These are phyloP conservation scores for Penicillium janthinellum DNA, from an alignment of 2,329 filamentous ascomycete species.

Conservation along the genomic window DNA sequence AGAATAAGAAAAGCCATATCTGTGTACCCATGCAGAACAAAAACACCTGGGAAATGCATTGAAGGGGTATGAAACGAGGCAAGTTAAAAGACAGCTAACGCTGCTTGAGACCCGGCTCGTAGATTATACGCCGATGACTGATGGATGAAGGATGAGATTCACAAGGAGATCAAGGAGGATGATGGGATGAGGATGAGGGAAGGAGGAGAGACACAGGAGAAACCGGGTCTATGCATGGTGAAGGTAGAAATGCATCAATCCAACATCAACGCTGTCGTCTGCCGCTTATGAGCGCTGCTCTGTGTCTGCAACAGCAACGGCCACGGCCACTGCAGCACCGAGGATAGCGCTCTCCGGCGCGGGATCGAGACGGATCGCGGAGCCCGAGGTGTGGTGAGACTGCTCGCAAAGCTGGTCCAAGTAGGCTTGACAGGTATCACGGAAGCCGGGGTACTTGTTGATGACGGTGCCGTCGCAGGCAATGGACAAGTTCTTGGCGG, in stretches of 20 bases:
- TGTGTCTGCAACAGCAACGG: constrained; percentile 42
- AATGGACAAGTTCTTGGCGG: constrained; percentile 44
- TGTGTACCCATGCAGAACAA: constrained; percentile 12
- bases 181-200: not conserved
- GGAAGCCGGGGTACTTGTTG: constrained; percentile 54
- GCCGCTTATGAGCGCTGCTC: constrained; percentile 3
- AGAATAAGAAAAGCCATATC: not conserved
- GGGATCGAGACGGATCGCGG: constrained; percentile 43
- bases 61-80: not conserved
- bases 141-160: constrained; percentile 14
- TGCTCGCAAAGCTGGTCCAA: constrained; percentile 44
- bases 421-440: constrained; percentile 46
- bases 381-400: constrained; percentile 24
- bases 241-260: constrained; percentile 11
- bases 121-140: constrained; percentile 19
- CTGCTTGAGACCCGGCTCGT: constrained; percentile 2
- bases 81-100: constrained; percentile 1
- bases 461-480: constrained; percentile 57
- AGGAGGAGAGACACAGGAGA: not conserved
- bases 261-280: not conserved
- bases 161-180: constrained; percentile 12
- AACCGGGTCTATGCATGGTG: constrained; percentile 14
- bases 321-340: constrained; percentile 52
- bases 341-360: constrained; percentile 50
- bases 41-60: constrained; percentile 23